phyloP scores from a whole-genome alignment of 73 alveolate species.

The Paramecium biaurelia region DNA sequence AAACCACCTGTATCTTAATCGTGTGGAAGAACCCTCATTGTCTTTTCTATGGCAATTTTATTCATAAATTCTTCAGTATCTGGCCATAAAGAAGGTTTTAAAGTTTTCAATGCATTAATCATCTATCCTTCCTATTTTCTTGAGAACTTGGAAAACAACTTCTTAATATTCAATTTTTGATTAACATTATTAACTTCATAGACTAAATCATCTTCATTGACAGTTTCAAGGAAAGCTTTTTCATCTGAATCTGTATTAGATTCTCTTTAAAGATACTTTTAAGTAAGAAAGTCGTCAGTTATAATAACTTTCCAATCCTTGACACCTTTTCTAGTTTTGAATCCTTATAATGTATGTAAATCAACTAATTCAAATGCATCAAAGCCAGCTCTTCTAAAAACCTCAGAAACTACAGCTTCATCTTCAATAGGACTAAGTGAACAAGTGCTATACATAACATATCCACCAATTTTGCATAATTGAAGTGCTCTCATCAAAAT shows the following conservation, averaged over 20 bases:
- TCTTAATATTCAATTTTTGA: slow-evolving; percentile 22
- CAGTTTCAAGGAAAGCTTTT: not conserved
- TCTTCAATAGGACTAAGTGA: slow-evolving; percentile 98
- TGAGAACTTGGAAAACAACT: slow-evolving; percentile 64
- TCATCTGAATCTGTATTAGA: not conserved
- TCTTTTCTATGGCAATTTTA: slow-evolving; percentile 67
- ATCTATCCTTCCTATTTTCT: slow-evolving; percentile 60
- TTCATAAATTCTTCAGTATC: slow-evolving; percentile 47
- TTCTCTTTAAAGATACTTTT: not conserved
- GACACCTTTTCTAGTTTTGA: slow-evolving; percentile 85
- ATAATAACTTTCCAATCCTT: slow-evolving; percentile 82
- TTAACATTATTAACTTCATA: slow-evolving; percentile 35
- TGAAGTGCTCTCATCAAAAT: slow-evolving; percentile 88
- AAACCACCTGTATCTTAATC: slow-evolving; percentile 97
- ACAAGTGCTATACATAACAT: slow-evolving; percentile 97
- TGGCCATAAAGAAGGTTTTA: slow-evolving; percentile 29
- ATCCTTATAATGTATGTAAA: slow-evolving; percentile 71
- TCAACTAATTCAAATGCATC: slow-evolving; percentile 82
- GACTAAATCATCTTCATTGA: not conserved
- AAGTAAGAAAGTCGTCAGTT: slow-evolving; percentile 50
- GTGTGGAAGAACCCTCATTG: slow-evolving; percentile 94
- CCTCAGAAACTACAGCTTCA: slow-evolving; percentile 95
- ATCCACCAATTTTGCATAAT: slow-evolving; percentile 93
- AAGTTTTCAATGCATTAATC: slow-evolving; percentile 65
- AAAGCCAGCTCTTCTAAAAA: slow-evolving; percentile 69